These are phyloP conservation scores for Colletotrichum lentis DNA, from an alignment of 2,329 filamentous ascomycete genomes.

Conservation along the genomic window DNA sequence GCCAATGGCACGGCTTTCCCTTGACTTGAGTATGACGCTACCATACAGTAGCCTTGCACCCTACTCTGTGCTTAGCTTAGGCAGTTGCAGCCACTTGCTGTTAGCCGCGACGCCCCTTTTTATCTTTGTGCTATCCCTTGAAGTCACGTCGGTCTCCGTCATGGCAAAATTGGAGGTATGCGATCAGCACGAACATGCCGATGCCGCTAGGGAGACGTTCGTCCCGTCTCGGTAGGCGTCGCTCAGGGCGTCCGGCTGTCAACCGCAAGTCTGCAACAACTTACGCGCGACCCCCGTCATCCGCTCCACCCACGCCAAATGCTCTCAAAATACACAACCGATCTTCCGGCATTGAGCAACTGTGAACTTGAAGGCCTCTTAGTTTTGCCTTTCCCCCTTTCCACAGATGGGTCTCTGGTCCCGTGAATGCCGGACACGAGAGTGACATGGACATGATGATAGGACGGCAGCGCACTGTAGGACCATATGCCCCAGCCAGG, in stretches of 20 bases:
- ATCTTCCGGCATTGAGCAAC: conserved; percentile 20
- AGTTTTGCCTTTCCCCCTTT: conserved; percentile 7
- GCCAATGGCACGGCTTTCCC: background rate
- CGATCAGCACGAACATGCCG: conserved; percentile 24
- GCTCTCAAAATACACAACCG: conserved; percentile 16
- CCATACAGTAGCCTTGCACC: conserved; percentile 2
- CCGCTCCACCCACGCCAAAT: conserved; percentile 27
- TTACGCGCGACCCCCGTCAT: conserved; percentile 34
- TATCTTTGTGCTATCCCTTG: conserved; percentile 5
- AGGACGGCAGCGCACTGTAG: conserved; percentile 4
- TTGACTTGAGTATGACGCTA: conserved; percentile 27
- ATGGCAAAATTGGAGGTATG: conserved; percentile 18
- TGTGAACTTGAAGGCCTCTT: conserved; percentile 1
- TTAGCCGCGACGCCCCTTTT: conserved; percentile 13
- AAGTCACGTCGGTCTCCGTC: background rate
- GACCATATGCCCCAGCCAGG: conserved; percentile 17
- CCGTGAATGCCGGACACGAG: conserved; percentile 7
- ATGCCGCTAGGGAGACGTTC: conserved; percentile 35
- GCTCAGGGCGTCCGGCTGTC: conserved; percentile 27
- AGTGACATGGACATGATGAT: background rate
- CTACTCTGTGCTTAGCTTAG: conserved; percentile 15
- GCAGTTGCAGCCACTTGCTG: conserved; percentile 7
- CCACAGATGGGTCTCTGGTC: conserved; percentile 12
- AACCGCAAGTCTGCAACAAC: conserved; percentile 32
- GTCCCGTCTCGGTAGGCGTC: conserved; percentile 35